These are phyloP conservation scores for Aspergillus egyptiacus DNA, from an alignment of 495 filamentous ascomycete genomes.

Conservation along the genomic window DNA sequence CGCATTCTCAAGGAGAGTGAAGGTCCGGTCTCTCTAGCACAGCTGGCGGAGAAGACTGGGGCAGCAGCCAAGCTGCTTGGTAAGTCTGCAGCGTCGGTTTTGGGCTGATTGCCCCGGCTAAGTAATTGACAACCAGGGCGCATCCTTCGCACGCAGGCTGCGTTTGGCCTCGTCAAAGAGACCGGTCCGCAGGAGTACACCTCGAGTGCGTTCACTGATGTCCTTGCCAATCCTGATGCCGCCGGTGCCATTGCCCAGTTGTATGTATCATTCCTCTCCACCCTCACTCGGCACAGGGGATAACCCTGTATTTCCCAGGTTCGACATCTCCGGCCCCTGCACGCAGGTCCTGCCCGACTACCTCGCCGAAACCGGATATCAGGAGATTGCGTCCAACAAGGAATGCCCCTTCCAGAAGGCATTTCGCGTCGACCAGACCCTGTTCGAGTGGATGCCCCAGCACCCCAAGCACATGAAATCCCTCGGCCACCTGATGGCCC, in stretches of 20 bases:
- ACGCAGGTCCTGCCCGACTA: neutral
- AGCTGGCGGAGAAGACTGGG: slow-evolving; percentile 1
- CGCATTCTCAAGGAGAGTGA: neutral
- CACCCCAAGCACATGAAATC: neutral
- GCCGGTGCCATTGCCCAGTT: neutral
- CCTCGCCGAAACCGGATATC: neutral
- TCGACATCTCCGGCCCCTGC: neutral
- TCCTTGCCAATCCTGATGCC: neutral
- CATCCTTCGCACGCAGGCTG: neutral
- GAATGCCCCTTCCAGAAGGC: slow-evolving; percentile 29
- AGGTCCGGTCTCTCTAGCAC: neutral
- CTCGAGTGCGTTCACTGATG: neutral
- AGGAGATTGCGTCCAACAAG: neutral
- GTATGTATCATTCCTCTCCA: neutral
- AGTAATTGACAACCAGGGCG: neutral
- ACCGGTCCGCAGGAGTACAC: neutral
- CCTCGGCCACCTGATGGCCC: neutral
- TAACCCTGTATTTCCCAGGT: no score
- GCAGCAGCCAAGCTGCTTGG: neutral
- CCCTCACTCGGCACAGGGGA: no score
- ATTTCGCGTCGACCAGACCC: slow-evolving; percentile 21
- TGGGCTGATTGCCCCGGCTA: neutral
- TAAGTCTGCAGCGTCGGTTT: neutral
- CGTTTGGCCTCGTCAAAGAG: neutral
- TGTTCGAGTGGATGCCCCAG: neutral